Base-by-base conservation (phyloP, 1,284 basidiomycete species). In the Ganoderma lucidum region DNA sequence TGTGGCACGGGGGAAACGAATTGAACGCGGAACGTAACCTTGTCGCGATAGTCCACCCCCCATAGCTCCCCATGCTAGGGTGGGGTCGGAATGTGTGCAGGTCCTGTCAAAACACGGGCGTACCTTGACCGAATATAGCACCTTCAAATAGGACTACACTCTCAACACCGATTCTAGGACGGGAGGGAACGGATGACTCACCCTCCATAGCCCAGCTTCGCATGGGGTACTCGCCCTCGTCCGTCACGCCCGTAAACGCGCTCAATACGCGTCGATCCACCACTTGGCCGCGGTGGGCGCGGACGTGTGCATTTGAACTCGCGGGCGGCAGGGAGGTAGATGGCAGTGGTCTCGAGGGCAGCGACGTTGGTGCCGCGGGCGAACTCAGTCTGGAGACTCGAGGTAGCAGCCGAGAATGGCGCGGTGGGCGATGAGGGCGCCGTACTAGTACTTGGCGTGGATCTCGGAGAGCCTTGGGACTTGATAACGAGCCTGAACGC, bases 241-340 rank as follows among this genome's bases (percentile, higher is more conserved):
- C 82, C 0, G 91, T 91, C 39, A 95, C 90, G 65, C 87, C 85
- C 2, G 93, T 88, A 73, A 93, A 94, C 70, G 88, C 90, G 48
- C 88, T 90, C 10, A 95, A 86, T 93, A 96, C 23, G 83, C 89
- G 17, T 90, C 94, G 69, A 93, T 87, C 94, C 94, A 95, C 93
- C 94, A 96, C 78, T 96, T 96, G 66, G 86, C 89, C 65, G 91
- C 91, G 1, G 92, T 93, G 59, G 94, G 76, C 0, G 90, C 91
- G 0, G 94, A 93, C 0, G 92, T 92, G 78, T 95, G 85, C 44
- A 96, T 66, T 93, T 88, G 73, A 95, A 95, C 75, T 93, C 89
- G 69, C 87, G 82, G 0, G 86, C 88, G n/a, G 85, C 84, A 0
- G 88, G 86, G 42, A 93, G 82, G 79, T 90, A 96, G 0, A 91